Conservation (phyloP, 2,329 filamentous ascomycete species). For the Rhinocladiella similis region DNA sequence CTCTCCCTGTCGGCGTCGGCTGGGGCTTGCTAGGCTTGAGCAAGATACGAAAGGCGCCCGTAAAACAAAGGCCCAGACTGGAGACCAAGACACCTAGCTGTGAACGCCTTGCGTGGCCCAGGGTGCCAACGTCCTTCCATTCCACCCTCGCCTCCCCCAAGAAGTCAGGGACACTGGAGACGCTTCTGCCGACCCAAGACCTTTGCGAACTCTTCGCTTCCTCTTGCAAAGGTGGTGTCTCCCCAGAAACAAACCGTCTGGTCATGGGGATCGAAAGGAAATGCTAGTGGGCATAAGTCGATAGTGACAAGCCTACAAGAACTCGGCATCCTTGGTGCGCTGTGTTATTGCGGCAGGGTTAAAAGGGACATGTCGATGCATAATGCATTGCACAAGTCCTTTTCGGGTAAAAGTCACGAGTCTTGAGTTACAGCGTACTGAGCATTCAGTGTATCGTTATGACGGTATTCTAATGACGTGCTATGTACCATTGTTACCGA, state of each 20-base stretch:
- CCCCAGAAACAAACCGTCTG: no score
- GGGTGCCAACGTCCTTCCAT: no score
- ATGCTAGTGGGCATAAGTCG: neutral
- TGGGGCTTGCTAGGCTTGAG: no score
- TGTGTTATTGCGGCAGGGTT: no score
- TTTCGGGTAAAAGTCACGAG: neutral
- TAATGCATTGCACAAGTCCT: slow-evolving; percentile 13
- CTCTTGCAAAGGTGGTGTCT: neutral
- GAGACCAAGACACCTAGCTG: neutral
- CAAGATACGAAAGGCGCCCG: no score
- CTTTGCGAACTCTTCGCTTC: neutral
- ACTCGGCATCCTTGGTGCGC: neutral
- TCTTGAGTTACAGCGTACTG: neutral
- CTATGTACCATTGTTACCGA: neutral
- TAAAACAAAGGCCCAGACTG: neutral
- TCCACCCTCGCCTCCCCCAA: no score
- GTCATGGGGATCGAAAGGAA: neutral
- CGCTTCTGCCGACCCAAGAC: no score
- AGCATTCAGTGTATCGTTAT: no score
- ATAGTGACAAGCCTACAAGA: neutral
- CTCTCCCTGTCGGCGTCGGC: no score
- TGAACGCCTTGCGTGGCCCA: neutral
- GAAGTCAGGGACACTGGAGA: no score
- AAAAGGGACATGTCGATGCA: slow-evolving; percentile 3
- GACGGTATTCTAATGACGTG: no score